These are phyloP conservation scores for Cladosporium colombiae DNA, from an alignment of 2,329 filamentous ascomycete genomes.

Conservation along the genomic window DNA sequence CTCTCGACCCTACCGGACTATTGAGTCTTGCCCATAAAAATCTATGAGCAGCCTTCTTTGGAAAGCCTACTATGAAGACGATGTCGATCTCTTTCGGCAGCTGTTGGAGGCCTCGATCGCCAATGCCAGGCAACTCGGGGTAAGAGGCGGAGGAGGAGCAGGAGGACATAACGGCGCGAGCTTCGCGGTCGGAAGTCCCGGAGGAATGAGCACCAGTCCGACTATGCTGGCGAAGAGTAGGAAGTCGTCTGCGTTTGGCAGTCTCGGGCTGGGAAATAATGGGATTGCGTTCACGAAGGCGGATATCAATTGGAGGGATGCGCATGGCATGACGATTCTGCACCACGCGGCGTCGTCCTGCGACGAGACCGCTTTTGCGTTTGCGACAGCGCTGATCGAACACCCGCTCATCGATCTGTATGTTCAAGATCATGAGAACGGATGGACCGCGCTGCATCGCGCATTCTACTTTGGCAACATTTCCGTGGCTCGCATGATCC, in stretches of 20 bases:
- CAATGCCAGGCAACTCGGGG: slow-evolving; percentile 52
- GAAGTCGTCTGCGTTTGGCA: slow-evolving; percentile 28
- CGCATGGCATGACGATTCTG: slow-evolving; percentile 77
- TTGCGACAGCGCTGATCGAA: slow-evolving; percentile 77
- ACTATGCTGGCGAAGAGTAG: slow-evolving; percentile 39
- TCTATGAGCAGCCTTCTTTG: slow-evolving; percentile 92
- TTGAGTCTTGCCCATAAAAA: slow-evolving; percentile 45
- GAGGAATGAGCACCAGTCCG: slow-evolving; percentile 50
- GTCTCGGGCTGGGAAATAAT: slow-evolving; percentile 14
- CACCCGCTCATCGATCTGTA: slow-evolving; percentile 85
- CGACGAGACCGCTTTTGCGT: slow-evolving; percentile 67
- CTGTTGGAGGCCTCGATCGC: slow-evolving; percentile 73
- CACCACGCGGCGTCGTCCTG: slow-evolving; percentile 80
- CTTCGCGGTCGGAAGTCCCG: slow-evolving; percentile 45
- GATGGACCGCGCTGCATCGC: slow-evolving; percentile 92
- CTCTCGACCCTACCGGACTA: slow-evolving; percentile 37
- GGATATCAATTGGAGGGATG: slow-evolving; percentile 84
- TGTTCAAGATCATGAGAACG: slow-evolving; percentile 83
- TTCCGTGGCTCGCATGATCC: slow-evolving; percentile 76
- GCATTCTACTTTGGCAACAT: slow-evolving; percentile 89
- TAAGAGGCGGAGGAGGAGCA: slow-evolving; percentile 32
- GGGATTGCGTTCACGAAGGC: slow-evolving; percentile 55
- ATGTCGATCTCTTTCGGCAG: slow-evolving; percentile 92
- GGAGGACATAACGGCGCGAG: slow-evolving; percentile 36
- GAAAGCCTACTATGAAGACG: slow-evolving; percentile 96